Evolutionary conservation across 1,284 basidiomycete species (phyloP), one percentile per base, ranked within the genome.

Genomic region (Microbotryum scabiosae): DNA sequence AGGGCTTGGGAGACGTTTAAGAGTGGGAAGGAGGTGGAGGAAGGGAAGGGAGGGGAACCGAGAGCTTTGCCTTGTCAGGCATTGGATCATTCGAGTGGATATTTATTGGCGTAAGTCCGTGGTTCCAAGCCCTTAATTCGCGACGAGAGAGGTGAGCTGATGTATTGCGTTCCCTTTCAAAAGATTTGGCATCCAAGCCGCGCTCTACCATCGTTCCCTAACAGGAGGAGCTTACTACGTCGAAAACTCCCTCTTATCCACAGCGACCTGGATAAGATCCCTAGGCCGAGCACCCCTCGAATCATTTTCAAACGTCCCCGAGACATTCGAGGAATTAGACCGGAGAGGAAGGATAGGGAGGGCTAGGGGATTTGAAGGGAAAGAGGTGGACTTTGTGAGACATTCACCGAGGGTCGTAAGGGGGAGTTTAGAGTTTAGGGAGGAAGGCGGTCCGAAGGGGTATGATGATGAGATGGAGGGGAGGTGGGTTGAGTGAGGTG

Each of bases 81-180:
- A 3, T 70, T 85, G 2, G 84, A 86, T 67, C 83, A 85, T 64
- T 79, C 81, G 0, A 81, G 82, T 3, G 84, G 80, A 0, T 82
- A 83, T 66, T 70, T 86, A 30, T 77, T 85, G 14, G 80, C 82
- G 0, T 82, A 20, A 41, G 55, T 57, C 4, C n/a, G n/a, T n/a
- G 18, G 1, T 21, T 16, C 23, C 12, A 12, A 8, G 1, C 20
- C 10, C 8, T 30, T 9, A 9, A 2, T 30, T 30, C n/a, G 30
- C 30, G 30, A 30, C 30, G 30, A 7, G 10, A 30, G 30, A 30
- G 30, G 8, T 30, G 30, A 30, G 10, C 30, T 30, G 30, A 30
- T 30, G 10, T 2, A 30, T 30, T 7, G 0, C 8, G 30, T 2
- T 8, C 2, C 28, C 4, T 10, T 7, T 18, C 26, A 14, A 18